Conservation (phyloP, 345 rosid species). For the Anastatica hierochuntica region DNA sequence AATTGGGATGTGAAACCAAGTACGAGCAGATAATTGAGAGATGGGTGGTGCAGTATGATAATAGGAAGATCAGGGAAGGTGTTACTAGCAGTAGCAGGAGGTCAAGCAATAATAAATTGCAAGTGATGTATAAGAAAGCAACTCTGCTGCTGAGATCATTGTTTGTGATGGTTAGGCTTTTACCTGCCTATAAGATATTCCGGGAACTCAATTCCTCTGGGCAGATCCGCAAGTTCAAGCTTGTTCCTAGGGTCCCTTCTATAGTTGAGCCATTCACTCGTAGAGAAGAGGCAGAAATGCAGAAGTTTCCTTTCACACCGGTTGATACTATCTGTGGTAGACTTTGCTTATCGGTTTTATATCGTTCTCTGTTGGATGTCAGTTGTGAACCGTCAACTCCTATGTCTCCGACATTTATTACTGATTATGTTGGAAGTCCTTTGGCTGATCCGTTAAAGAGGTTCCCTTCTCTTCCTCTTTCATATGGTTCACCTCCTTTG, state of each 20-base stretch:
- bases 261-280: slow-evolving; percentile 70
- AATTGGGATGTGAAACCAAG: slow-evolving; percentile 38
- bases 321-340: slow-evolving; percentile 76
- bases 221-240: slow-evolving; percentile 43
- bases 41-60: slow-evolving; percentile 84
- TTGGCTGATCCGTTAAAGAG: slow-evolving; percentile 77
- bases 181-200: slow-evolving; percentile 83
- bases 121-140: slow-evolving; percentile 64
- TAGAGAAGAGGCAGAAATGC: slow-evolving; percentile 82
- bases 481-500: slow-evolving; percentile 70
- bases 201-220: slow-evolving; percentile 73
- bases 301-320: slow-evolving; percentile 68
- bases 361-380: slow-evolving; percentile 52
- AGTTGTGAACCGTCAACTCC: slow-evolving; percentile 64
- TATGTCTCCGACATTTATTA: slow-evolving; percentile 72
- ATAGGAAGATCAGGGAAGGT: slow-evolving; percentile 45
- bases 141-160: slow-evolving; percentile 74
- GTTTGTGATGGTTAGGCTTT: slow-evolving; percentile 71
- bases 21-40: slow-evolving; percentile 77
- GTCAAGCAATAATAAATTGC: slow-evolving; percentile 46
- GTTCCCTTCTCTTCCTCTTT: slow-evolving; percentile 64
- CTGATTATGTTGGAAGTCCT: slow-evolving; percentile 95
- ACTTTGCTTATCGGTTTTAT: slow-evolving; percentile 74
- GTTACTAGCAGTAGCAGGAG: slow-evolving; percentile 46
- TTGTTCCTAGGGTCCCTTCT: slow-evolving; percentile 72